Evolutionary conservation across 2,329 filamentous ascomycete species (phyloP).

Genomic region (Periconia macrospinosa): DNA sequence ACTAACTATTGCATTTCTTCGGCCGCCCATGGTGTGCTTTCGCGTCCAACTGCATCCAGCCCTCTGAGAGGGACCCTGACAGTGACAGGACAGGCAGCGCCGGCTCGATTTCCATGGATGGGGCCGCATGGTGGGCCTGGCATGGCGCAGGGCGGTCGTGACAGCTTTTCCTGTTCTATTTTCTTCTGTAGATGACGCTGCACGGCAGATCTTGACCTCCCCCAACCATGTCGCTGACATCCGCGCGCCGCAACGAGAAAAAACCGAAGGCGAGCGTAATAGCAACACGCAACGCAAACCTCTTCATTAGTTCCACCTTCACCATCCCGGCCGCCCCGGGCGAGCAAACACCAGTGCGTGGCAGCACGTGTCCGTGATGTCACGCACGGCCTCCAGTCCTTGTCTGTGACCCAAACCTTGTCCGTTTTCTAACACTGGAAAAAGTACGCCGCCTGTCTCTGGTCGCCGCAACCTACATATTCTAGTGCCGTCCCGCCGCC

Average conservation of each 20-base stretch:
- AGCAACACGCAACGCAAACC: too few relatives aligned
- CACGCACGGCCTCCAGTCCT: not conserved
- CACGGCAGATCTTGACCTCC: too few relatives aligned
- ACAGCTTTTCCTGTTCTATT: too few relatives aligned
- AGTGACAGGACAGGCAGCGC: too few relatives aligned
- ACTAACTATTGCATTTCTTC: too few relatives aligned
- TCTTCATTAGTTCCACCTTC: not conserved
- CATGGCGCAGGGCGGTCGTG: not conserved
- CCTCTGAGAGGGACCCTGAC: too few relatives aligned
- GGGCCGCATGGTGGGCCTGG: not conserved
- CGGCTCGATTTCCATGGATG: not conserved
- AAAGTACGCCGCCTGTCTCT: not conserved
- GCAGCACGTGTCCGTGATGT: not conserved
- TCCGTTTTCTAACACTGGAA: not conserved
- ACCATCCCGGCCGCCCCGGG: not conserved
- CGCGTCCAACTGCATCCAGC: too few relatives aligned
- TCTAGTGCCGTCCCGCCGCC: slow-evolving; percentile 4
- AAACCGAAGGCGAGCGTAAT: too few relatives aligned
- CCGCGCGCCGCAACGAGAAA: too few relatives aligned
- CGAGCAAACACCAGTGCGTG: not conserved
- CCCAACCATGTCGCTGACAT: too few relatives aligned
- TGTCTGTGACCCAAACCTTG: not conserved
- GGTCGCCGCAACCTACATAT: slow-evolving; percentile 8
- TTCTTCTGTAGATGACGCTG: too few relatives aligned
- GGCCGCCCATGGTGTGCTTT: too few relatives aligned